phyloP scores from a whole-genome alignment of 73 alveolate genomes.

The Tetrahymena borealis region DNA sequence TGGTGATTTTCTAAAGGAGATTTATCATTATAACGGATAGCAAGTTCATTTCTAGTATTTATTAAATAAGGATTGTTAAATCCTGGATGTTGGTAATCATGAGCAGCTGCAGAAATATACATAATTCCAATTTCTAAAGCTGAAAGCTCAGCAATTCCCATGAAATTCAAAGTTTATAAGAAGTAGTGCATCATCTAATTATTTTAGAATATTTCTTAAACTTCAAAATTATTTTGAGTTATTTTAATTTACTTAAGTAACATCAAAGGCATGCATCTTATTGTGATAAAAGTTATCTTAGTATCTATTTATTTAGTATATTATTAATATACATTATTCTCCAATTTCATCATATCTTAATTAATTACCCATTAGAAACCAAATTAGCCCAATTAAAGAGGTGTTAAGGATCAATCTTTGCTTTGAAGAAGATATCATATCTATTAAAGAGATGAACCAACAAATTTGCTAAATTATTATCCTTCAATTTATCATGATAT shows the following conservation, averaged over 20 bases:
- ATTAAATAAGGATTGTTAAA: conserved; percentile 47
- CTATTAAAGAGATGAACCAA: not conserved
- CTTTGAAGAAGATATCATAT: not conserved
- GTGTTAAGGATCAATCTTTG: not conserved
- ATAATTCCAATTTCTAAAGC: conserved; percentile 49
- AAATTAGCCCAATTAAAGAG: not conserved
- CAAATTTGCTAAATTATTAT: conserved; percentile 3
- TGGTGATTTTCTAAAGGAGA: conserved; percentile 66
- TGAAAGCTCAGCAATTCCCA: conserved; percentile 48
- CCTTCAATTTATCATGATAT: not conserved
- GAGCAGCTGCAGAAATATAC: conserved; percentile 59
- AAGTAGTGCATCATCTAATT: conserved; percentile 48
- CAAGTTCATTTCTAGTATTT: conserved; percentile 42
- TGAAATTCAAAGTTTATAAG: conserved; percentile 52
- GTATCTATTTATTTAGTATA: not conserved
- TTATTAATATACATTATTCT: not conserved
- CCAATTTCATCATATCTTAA: no score
- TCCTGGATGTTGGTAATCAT: conserved; percentile 74
- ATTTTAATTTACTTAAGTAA: conserved; percentile 40
- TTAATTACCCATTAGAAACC: not conserved
- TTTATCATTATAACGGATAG: conserved; percentile 55
- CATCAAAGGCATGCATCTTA: conserved; percentile 67
- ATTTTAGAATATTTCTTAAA: not conserved
- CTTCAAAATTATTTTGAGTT: not conserved
- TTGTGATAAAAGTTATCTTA: conserved; percentile 50